Percentiles rank a stretch among this genome's conserved stretches.
These are phyloP conservation scores for Trametes cingulata DNA, from an alignment of 768 basidiomycete species.

Conservation along the genomic window DNA sequence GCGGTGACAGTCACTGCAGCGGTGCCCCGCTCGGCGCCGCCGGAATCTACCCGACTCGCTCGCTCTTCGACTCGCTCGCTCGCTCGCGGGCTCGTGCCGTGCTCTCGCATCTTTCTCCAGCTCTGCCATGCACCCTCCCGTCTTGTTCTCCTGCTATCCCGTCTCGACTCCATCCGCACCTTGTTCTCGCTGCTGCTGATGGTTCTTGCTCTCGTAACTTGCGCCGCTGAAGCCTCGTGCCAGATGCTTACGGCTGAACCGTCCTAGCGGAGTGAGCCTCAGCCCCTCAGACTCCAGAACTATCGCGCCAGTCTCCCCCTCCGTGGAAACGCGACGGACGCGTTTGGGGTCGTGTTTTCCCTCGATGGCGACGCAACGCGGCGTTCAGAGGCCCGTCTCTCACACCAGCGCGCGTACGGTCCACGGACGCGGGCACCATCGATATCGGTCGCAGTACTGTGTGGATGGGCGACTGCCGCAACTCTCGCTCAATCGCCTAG, in stretches of 20 bases:
- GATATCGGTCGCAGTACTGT: background rate
- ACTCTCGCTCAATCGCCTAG: background rate
- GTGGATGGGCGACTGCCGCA: background rate
- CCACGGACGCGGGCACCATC: background rate
- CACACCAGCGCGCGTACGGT: background rate
- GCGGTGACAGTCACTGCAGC: constrained; percentile 3
- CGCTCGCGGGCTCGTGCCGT: no score
- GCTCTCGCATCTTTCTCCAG: background rate
- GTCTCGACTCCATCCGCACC: background rate
- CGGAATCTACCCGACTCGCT: constrained; percentile 2
- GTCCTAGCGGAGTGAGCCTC: background rate
- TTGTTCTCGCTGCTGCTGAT: background rate
- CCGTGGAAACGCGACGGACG: background rate
- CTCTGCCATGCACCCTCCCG: background rate
- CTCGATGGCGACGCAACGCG: background rate
- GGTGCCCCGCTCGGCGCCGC: constrained; percentile 9
- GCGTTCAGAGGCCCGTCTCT: background rate
- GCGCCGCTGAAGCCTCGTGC: background rate
- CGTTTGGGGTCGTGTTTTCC: background rate
- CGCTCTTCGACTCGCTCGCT: background rate
- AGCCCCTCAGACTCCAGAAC: background rate
- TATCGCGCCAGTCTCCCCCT: background rate
- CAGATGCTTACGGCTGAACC: background rate
- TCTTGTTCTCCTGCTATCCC: background rate
- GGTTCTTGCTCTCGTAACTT: no score